Percentiles rank a stretch among this genome's conserved stretches.
Evolutionary conservation across 176 grass and related monocot species (phyloP).

Genomic region (Areca catechu): DNA sequence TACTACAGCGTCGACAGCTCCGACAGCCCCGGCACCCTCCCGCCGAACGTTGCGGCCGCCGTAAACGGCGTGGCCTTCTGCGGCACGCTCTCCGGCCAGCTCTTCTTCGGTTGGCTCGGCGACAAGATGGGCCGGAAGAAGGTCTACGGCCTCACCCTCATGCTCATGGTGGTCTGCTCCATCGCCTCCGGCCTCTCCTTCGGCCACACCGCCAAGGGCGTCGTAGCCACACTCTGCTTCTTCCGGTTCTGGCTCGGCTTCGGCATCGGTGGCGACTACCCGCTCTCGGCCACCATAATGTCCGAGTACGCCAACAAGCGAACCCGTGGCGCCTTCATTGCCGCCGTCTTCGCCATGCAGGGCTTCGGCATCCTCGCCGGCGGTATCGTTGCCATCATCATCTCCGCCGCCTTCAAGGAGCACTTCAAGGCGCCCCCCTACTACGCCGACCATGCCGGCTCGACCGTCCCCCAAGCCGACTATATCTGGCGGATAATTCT

Average conservation of each 20-base stretch:
- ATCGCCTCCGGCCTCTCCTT: conserved; percentile 54
- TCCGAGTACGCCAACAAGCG: conserved; percentile 74
- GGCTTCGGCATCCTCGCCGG: conserved; percentile 74
- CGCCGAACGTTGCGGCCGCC: conserved; percentile 46
- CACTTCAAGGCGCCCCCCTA: neutral
- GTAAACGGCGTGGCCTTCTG: conserved; percentile 61
- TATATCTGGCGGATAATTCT: too few species aligned
- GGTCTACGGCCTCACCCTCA: conserved; percentile 67
- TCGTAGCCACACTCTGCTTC: conserved; percentile 53
- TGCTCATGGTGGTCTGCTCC: conserved; percentile 65
- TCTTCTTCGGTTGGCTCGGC: conserved; percentile 78
- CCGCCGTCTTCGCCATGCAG: conserved; percentile 78
- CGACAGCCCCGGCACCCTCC: conserved; percentile 14
- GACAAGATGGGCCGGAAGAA: conserved; percentile 71
- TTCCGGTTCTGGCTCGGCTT: conserved; percentile 87
- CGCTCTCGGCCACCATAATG: conserved; percentile 58
- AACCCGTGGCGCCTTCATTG: conserved; percentile 75
- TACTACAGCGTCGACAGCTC: conserved; percentile 26
- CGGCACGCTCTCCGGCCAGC: conserved; percentile 58
- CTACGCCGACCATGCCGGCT: neutral
- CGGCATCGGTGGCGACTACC: conserved; percentile 72
- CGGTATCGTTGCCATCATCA: conserved; percentile 29
- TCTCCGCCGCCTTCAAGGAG: neutral
- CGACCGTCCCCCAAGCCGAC: conserved; percentile 7
- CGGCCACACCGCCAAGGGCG: conserved; percentile 22